phyloP scores from a whole-genome alignment of 805 yeast species.

The Pichia sporocuriosa region DNA sequence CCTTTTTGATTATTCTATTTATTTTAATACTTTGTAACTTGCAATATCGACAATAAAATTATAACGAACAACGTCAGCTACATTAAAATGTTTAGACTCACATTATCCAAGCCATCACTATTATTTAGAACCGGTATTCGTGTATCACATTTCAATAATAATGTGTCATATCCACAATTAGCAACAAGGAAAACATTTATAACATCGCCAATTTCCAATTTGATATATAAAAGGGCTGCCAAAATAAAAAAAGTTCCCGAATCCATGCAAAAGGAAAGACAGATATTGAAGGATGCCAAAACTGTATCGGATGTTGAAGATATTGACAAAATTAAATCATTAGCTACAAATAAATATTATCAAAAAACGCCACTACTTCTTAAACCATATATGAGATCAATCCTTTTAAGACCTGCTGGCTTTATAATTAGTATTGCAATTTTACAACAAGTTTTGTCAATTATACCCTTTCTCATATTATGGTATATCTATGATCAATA shows the following conservation, averaged over 20 bases:
- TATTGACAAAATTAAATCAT: constrained; percentile 17
- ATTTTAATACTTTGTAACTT: too few relatives aligned
- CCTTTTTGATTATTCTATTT: too few relatives aligned
- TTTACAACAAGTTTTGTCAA: constrained; percentile 47
- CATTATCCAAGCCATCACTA: neutral
- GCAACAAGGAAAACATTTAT: constrained; percentile 1
- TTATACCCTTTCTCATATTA: constrained; percentile 43
- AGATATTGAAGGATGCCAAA: constrained; percentile 10
- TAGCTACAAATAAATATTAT: constrained; percentile 28
- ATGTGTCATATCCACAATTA: too few relatives aligned
- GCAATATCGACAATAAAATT: too few relatives aligned
- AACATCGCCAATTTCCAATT: neutral
- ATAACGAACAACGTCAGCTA: too few relatives aligned
- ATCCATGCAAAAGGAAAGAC: constrained; percentile 12
- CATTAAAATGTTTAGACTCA: neutral
- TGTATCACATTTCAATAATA: too few relatives aligned
- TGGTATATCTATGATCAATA: constrained; percentile 45
- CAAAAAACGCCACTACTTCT: constrained; percentile 25
- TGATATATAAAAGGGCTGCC: constrained; percentile 19
- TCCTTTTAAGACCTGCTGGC: constrained; percentile 29
- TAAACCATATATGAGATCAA: constrained; percentile 27
- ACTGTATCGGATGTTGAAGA: constrained; percentile 19
- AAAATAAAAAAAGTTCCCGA: constrained; percentile 15
- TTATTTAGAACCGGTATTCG: too few relatives aligned
- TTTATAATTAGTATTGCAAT: constrained; percentile 41